phyloP scores from a whole-genome alignment of 768 basidiomycete genomes.

The Cystobasidiopsis lactophilus region DNA sequence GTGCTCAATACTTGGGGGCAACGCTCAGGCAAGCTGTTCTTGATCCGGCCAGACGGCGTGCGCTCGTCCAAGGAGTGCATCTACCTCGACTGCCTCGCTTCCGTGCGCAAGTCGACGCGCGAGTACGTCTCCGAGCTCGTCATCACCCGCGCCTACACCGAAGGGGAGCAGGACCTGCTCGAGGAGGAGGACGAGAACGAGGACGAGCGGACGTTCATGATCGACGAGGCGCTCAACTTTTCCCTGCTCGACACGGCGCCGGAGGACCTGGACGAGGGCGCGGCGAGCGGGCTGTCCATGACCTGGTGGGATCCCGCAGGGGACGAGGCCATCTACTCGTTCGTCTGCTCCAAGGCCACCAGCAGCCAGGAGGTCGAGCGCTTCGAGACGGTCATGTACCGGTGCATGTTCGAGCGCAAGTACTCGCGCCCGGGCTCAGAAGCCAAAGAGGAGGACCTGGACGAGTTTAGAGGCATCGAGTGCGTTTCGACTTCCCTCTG shows the following conservation, averaged over 20 bases:
- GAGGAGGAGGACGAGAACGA: constrained; percentile 62
- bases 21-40: constrained; percentile 63
- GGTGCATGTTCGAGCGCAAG: constrained; percentile 92
- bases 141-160: constrained; percentile 87
- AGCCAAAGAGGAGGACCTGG: constrained; percentile 43
- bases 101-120: constrained; percentile 57
- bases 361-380: constrained; percentile 34
- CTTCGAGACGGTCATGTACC: constrained; percentile 84
- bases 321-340: constrained; percentile 86
- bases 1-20: no score
- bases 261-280: constrained; percentile 30
- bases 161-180: constrained; percentile 80
- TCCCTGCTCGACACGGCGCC: constrained; percentile 34
- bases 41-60: constrained; percentile 73
- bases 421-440: constrained; percentile 49
- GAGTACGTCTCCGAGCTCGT: constrained; percentile 63
- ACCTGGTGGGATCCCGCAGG: constrained; percentile 70
- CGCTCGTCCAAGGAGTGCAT: constrained; percentile 88
- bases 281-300: constrained; percentile 39
- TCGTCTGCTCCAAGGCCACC: constrained; percentile 40
- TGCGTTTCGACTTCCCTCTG: constrained; percentile 37
- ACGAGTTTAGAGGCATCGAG: constrained; percentile 41
- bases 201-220: constrained; percentile 77
- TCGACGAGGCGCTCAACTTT: constrained; percentile 76
- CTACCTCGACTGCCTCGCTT: constrained; percentile 86